phyloP scores from a whole-genome alignment of 2,329 filamentous ascomycete species.

The Magnaporthales sp. region DNA sequence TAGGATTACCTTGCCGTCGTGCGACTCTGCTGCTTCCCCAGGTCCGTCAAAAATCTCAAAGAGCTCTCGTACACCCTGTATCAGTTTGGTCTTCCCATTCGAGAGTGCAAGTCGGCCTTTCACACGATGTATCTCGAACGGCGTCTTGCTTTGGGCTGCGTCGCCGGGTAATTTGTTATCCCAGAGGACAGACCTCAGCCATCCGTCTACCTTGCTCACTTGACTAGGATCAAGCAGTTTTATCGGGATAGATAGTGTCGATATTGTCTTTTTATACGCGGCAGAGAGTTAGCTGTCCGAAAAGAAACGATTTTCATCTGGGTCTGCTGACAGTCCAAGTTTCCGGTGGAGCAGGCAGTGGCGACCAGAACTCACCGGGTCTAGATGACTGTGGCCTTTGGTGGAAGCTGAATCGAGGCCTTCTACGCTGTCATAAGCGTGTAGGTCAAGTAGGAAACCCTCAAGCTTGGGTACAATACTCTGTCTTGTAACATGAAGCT shows the following conservation, averaged over 20 bases:
- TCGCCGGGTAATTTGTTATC: conserved; percentile 52
- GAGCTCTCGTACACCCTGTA: conserved; percentile 87
- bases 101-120: conserved; percentile 69
- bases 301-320: not conserved
- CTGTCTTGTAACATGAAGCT: conserved; percentile 71
- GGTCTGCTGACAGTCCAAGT: not conserved
- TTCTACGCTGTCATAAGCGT: conserved; percentile 81
- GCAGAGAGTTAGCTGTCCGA: conserved; percentile 11
- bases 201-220: conserved; percentile 61
- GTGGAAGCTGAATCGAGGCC: conserved; percentile 55
- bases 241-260: conserved; percentile 67
- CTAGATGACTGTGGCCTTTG: conserved; percentile 84
- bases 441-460: conserved; percentile 78
- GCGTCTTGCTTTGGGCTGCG: conserved; percentile 13
- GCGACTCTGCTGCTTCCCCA: conserved; percentile 15
- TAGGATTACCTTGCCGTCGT: conserved; percentile 48
- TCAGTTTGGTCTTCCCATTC: conserved; percentile 60
- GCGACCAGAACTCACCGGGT: conserved; percentile 56
- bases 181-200: conserved; percentile 81
- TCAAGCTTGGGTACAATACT: conserved; percentile 75
- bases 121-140: conserved; percentile 76
- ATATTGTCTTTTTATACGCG: conserved; percentile 55
- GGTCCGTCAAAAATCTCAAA: conserved; percentile 74
- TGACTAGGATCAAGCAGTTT: conserved; percentile 48
- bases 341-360: not conserved